Conservation (phyloP, 1,284 basidiomycete species). For the Mycena sp. region DNA sequence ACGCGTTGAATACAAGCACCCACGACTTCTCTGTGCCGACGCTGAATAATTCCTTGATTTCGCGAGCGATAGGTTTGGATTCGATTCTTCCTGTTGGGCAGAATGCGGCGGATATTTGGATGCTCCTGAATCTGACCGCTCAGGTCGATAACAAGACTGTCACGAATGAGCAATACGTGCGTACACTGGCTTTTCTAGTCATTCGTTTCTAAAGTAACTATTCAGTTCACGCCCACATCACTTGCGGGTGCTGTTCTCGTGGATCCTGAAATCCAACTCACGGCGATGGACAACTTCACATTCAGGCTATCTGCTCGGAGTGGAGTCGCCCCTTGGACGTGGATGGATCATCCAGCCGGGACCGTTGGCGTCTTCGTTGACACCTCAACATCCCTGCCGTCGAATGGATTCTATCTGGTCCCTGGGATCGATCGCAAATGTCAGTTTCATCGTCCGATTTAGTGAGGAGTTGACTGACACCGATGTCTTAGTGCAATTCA, state of each 20-base stretch:
- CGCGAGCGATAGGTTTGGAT: slow-evolving; percentile 49
- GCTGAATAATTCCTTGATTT: slow-evolving; percentile 61
- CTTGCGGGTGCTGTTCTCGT: slow-evolving; percentile 55
- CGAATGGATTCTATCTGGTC: slow-evolving; percentile 64
- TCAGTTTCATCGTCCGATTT: slow-evolving; percentile 39
- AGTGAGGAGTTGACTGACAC: neutral
- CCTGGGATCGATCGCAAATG: slow-evolving; percentile 60
- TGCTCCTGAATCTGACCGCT: slow-evolving; percentile 61
- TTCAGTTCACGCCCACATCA: slow-evolving; percentile 62
- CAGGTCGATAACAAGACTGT: slow-evolving; percentile 52
- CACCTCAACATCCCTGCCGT: slow-evolving; percentile 47
- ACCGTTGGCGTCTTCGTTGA: slow-evolving; percentile 66
- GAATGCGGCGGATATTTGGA: slow-evolving; percentile 56
- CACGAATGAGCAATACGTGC: slow-evolving; percentile 63
- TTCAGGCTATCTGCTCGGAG: slow-evolving; percentile 63
- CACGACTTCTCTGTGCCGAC: slow-evolving; percentile 55
- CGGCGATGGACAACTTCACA: slow-evolving; percentile 45
- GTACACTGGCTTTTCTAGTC: slow-evolving; percentile 32
- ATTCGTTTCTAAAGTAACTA: neutral
- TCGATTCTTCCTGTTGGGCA: slow-evolving; percentile 55
- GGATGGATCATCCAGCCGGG: slow-evolving; percentile 65
- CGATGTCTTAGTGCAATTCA: slow-evolving; percentile 52
- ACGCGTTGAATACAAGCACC: slow-evolving; percentile 47
- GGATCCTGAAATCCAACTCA: slow-evolving; percentile 57
- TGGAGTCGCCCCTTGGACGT: slow-evolving; percentile 66